These are phyloP conservation scores for Rubia peregrina DNA, from an alignment of 305 asterid genomes.

Conservation along the genomic window DNA sequence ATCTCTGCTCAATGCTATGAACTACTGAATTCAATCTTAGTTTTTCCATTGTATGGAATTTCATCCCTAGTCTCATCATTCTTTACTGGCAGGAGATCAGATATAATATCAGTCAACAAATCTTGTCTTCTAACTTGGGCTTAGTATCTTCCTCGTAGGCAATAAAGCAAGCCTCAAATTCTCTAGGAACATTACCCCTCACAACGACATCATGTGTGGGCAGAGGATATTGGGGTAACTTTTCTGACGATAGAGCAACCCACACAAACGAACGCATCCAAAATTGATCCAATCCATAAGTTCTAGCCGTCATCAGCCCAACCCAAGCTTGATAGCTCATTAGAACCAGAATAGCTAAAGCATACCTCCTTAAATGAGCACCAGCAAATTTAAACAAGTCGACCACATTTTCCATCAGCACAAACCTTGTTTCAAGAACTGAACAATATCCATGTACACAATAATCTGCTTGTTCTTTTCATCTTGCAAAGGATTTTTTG, in stretches of 20 bases:
- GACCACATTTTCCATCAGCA: slow-evolving; percentile 83
- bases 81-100: slow-evolving; percentile 61
- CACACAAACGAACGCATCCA: slow-evolving; percentile 76
- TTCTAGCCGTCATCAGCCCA: slow-evolving; percentile 88
- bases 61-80: slow-evolving; percentile 55
- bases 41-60: slow-evolving; percentile 36
- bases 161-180: slow-evolving; percentile 59
- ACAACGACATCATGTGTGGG: slow-evolving; percentile 64
- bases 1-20: slow-evolving; percentile 61
- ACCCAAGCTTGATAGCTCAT: slow-evolving; percentile 65
- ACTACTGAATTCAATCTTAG: slow-evolving; percentile 50
- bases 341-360: slow-evolving; percentile 51
- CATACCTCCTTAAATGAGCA: slow-evolving; percentile 48
- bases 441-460: neutral
- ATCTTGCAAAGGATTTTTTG: no score
- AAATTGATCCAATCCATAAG: slow-evolving; percentile 80
- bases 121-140: slow-evolving; percentile 24
- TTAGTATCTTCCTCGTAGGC: neutral
- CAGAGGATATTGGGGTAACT: slow-evolving; percentile 65
- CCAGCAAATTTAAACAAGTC: slow-evolving; percentile 57
- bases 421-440: slow-evolving; percentile 44
- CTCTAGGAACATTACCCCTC: slow-evolving; percentile 48
- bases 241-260: slow-evolving; percentile 71
- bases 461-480: no score
- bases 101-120: slow-evolving; percentile 53